Evolutionary conservation across 169 alveolate species (phyloP), one percentile per base, ranked within the genome.

Genomic region (Eimeria praecox): DNA sequence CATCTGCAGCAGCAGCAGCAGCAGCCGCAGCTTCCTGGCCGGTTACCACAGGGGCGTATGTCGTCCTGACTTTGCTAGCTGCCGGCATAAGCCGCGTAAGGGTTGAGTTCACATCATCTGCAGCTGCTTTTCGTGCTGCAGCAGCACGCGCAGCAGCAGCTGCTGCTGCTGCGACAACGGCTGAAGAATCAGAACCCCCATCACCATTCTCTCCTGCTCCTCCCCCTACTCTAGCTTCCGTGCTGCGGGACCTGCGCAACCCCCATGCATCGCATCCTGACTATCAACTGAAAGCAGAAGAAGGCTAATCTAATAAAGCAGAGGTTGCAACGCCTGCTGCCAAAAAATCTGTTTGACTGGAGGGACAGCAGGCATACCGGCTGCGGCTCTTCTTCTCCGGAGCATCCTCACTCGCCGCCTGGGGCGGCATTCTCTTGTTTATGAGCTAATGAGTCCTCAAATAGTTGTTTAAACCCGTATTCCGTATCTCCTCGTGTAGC

Each of bases 71-170:
- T 44, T 86, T 86, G 78, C 92, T 86, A 12, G 92, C 92, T 52
- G 92, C 92, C 33, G 92, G 92, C 92, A 86, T 52, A 38, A 86
- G 75, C 92, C 78, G 75, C 14, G 80, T 86, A 8, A 86, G 80
- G 14, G 92, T 86, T 35, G 92, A 52, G 56, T 86, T 86, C 78
- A 22, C 56, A 52, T 86, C 92, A 86, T 86, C 92, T 86, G 46
- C 92, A 59, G 92, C 66, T 86, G 92, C 92, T 27, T 86, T 86
- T 46, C 92, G 92, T 22, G 92, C 92, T 22, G 92, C 92, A 54
- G 92, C 92, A 22, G 92, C 92, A 33, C 92, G 92, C 24, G 92
- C 92, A 52, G 92, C 92, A 44, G 92, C 92, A 24, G 92, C 92
- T 59, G 92, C 92, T 54, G 92, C 92, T 14, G 92, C 92, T 44